Evolutionary conservation across 352 stramenopile genomes (phyloP).

Genomic region (Aphanomyces astaci): DNA sequence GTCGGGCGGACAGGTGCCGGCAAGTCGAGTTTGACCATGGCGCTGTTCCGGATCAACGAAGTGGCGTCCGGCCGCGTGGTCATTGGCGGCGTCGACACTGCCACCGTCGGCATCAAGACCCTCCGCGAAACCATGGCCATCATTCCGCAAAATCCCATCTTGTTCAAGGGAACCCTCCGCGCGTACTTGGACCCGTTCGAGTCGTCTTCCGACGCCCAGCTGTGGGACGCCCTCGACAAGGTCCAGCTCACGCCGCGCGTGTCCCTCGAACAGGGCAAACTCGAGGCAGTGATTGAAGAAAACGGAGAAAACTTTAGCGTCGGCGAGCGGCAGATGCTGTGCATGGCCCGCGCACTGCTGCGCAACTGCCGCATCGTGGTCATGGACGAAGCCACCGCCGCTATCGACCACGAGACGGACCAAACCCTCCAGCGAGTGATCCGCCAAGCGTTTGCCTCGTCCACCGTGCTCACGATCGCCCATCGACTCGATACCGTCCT

Average conservation of each 20-base stretch:
- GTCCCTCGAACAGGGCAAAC: constrained; percentile 14
- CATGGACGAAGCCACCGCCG: constrained; percentile 45
- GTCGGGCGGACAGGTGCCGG: constrained; percentile 26
- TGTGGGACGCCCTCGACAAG: constrained; percentile 51
- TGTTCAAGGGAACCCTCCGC: constrained; percentile 76
- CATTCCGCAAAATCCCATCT: constrained; percentile 25
- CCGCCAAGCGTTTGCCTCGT: constrained; percentile 87
- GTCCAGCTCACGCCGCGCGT: constrained; percentile 35
- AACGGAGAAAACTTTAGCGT: constrained; percentile 81
- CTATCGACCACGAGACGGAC: constrained; percentile 67
- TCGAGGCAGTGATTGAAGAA: constrained; percentile 61
- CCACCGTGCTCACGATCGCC: constrained; percentile 90
- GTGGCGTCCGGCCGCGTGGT: constrained; percentile 37
- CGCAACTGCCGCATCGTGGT: constrained; percentile 78
- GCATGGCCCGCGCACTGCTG: constrained; percentile 79
- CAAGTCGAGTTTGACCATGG: constrained; percentile 23
- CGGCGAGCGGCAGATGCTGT: constrained; percentile 85
- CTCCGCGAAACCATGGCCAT: constrained; percentile 23
- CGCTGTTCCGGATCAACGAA: constrained; percentile 34
- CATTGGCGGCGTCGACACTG: constrained; percentile 25
- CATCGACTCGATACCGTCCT: constrained; percentile 89
- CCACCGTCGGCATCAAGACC: constrained; percentile 19
- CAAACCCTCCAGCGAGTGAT: constrained; percentile 87
- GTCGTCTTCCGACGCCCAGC: constrained; percentile 32
- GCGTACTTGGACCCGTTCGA: constrained; percentile 75